Evolutionary conservation across 345 rosid genomes (phyloP).

Genomic region (Brassica cretica): DNA sequence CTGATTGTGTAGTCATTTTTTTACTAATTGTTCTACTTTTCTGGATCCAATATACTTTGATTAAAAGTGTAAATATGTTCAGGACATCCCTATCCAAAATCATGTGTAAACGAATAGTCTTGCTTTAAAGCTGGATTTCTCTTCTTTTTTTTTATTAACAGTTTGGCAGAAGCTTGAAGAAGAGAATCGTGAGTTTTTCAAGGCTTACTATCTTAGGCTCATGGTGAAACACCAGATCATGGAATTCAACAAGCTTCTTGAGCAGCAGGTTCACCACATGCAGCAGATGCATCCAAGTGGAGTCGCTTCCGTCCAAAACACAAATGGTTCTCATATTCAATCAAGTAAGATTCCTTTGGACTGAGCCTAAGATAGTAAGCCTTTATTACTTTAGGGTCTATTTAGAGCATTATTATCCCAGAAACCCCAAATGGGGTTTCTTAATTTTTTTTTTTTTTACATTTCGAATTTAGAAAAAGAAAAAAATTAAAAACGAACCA

Average conservation of each 20-base stretch:
- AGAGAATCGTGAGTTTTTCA: slow-evolving; percentile 89
- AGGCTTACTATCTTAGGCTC: slow-evolving; percentile 87
- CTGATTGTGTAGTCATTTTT: background rate
- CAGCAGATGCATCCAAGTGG: slow-evolving; percentile 68
- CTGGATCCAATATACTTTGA: background rate
- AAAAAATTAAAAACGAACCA: too few relatives aligned
- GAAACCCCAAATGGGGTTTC: too few relatives aligned
- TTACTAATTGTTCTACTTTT: background rate
- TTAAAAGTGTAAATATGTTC: background rate
- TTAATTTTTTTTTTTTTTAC: too few relatives aligned
- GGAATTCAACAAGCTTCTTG: slow-evolving; percentile 95
- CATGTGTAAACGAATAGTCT: background rate
- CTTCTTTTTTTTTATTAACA: slow-evolving; percentile 39
- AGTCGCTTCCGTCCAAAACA: slow-evolving; percentile 52
- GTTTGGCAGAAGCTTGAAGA: slow-evolving; percentile 99
- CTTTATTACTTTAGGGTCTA: background rate
- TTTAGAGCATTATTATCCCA: too few relatives aligned
- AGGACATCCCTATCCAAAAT: background rate
- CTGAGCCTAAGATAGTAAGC: too few relatives aligned
- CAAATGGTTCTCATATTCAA: slow-evolving; percentile 80
- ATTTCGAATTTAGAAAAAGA: too few relatives aligned
- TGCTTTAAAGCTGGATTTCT: background rate
- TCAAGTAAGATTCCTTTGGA: slow-evolving; percentile 52
- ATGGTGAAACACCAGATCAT: slow-evolving; percentile 85
- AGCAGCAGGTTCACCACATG: slow-evolving; percentile 84